These are phyloP conservation scores for Citrullus amarus DNA, from an alignment of 306 rosid species.

Conservation along the genomic window DNA sequence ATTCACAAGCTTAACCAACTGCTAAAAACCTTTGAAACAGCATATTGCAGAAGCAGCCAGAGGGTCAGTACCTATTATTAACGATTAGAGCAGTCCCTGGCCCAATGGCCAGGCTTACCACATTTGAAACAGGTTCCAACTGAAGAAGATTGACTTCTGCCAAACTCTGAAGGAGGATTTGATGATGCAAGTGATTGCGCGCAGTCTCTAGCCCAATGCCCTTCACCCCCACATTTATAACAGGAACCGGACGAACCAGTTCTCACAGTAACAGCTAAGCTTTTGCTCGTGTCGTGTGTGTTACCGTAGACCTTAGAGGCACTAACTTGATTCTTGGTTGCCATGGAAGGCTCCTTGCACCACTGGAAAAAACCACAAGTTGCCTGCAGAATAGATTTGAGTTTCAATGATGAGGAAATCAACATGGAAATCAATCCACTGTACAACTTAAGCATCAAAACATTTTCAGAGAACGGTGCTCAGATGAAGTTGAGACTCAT, in stretches of 20 bases:
- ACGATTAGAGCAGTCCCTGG: constrained; percentile 30
- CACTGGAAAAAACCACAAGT: constrained; percentile 47
- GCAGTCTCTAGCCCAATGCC: constrained; percentile 54
- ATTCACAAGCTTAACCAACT: neutral
- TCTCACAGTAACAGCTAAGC: neutral
- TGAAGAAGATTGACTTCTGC: constrained; percentile 18
- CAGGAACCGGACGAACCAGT: constrained; percentile 18
- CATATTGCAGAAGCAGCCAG: neutral
- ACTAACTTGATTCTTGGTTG: constrained; percentile 4
- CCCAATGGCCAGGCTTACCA: constrained; percentile 43
- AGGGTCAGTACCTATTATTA: neutral
- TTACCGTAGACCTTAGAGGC: constrained; percentile 2
- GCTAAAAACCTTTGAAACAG: neutral
- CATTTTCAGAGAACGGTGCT: neutral
- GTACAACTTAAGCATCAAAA: neutral
- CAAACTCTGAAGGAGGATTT: constrained; percentile 14
- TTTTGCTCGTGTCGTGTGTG: constrained; percentile 9
- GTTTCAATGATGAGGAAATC: neutral
- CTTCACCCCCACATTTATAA: constrained; percentile 34
- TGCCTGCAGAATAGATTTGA: neutral
- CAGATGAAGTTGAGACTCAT: neutral
- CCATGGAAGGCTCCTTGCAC: constrained; percentile 31
- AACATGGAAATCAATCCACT: neutral
- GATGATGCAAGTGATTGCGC: constrained; percentile 14
- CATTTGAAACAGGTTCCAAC: constrained; percentile 34